Conservation (phyloP, 768 basidiomycete species). For the Mycena filopes region DNA sequence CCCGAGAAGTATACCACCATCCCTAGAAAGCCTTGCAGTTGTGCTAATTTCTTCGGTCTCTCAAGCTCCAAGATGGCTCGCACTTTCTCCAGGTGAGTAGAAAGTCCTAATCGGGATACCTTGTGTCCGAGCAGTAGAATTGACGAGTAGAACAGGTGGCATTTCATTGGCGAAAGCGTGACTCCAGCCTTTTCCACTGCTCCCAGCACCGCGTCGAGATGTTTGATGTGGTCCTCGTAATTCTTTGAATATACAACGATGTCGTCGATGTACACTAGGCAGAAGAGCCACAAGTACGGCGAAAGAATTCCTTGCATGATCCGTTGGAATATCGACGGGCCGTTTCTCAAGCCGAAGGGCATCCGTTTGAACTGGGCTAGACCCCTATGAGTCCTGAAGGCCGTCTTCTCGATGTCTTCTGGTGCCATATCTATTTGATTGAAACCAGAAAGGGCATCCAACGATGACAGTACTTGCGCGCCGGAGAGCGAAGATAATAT, state of each 20-base stretch:
- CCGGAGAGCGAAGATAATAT: neutral
- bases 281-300: neutral
- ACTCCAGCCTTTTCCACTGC: neutral
- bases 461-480: neutral
- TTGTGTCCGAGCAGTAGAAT: slow-evolving; percentile 4
- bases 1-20: slow-evolving; percentile 25
- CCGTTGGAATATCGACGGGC: neutral
- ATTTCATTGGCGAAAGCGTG: neutral
- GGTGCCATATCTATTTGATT: neutral
- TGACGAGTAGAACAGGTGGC: slow-evolving; percentile 1
- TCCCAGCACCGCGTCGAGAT: neutral
- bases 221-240: neutral
- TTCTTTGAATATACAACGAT: neutral
- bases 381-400: neutral
- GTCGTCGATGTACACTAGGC: neutral
- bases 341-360: neutral
- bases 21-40: slow-evolving; percentile 36
- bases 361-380: neutral
- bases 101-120: slow-evolving; percentile 3
- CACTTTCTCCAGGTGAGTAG: slow-evolving; percentile 22
- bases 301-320: neutral
- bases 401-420: neutral
- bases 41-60: neutral
- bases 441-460: neutral
- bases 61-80: slow-evolving; percentile 1